Base-by-base conservation (phyloP, 495 filamentous ascomycete species). In the Aspergillus avenaceus region DNA sequence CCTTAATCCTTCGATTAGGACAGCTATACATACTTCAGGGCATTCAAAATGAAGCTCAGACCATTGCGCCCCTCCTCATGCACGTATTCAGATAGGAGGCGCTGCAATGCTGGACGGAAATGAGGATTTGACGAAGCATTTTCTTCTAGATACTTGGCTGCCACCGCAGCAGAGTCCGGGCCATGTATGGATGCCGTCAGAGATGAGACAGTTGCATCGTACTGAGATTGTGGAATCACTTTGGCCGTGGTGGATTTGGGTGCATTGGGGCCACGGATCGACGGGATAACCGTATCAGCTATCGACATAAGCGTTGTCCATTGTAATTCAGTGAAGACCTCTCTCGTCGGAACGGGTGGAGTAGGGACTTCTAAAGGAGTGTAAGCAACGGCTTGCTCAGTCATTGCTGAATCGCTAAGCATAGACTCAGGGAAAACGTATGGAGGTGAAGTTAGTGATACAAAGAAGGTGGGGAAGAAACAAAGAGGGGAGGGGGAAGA, bases 221-320 rank as follows among this genome's bases (percentile, higher is more conserved):
- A 71, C 16, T 73, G 63, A 3, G 64, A 53, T 4, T 59, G 45
- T n/a, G 70, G 54, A 22, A 79, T 54, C 41, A 68, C 61, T 52
- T 66, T 71, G 28, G 62, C 56, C 0, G 55, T 48, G 0, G 53
- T 42, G 34, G 63, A 65, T 47, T 60, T 59, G 41, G 51, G 28
- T 5, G 54, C 50, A 14, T 55, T 53, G 21, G 62, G 41, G 31
- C 67, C 58, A 31, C 65, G 66, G 47, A 83, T 71, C 0, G 73
- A 74, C 5, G 80, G 79, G 21, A 84, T 70, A 24, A 83, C 59
- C 0, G 78, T 71, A 52, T 83, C 79, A 24, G 75, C 74, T 5
- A 84, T 62, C 0, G 79, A 69, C 54, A 82, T 64, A 2, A 84
- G 63, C 0, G 72, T 82, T 2, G 54, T 69, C 81, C 81, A 84